Evolutionary conservation across 2,329 filamentous ascomycete genomes (phyloP).

Genomic region (Fusarium nurragi): DNA sequence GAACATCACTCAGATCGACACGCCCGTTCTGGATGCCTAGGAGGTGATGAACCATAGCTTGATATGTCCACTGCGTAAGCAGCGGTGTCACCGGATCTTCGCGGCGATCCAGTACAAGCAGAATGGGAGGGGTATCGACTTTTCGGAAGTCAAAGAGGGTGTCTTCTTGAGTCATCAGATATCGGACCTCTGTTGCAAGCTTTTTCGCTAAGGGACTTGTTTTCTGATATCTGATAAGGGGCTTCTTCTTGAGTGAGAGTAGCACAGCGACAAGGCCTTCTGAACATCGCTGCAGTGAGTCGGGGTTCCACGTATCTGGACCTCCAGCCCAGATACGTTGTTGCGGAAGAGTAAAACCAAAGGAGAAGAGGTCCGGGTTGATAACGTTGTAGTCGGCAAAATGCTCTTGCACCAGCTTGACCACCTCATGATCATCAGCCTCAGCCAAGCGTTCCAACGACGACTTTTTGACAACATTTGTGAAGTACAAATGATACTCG

Average conservation of each 20-base stretch:
- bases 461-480: conserved; percentile 97
- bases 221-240: conserved; percentile 91
- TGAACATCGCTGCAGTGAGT: conserved; percentile 84
- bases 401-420: conserved; percentile 92
- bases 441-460: conserved; percentile 92
- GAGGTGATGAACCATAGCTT: conserved; percentile 99
- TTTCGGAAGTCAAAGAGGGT: conserved; percentile 96
- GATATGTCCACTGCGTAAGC: conserved; percentile 98
- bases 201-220: conserved; percentile 92
- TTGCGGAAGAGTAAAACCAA: conserved; percentile 76
- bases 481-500: conserved; percentile 97
- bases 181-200: conserved; percentile 89
- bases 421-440: conserved; percentile 96
- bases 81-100: conserved; percentile 95
- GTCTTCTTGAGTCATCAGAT: conserved; percentile 94
- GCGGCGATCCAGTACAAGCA: conserved; percentile 88
- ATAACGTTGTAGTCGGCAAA: conserved; percentile 96
- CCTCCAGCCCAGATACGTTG: conserved; percentile 82
- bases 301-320: conserved; percentile 90
- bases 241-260: conserved; percentile 94
- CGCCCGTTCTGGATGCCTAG: conserved; percentile 95
- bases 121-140: conserved; percentile 91
- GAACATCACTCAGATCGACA: conserved; percentile 85
- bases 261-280: conserved; percentile 88
- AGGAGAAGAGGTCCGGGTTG: conserved; percentile 90